These are phyloP conservation scores for Meyerozyma elateridarum DNA, from an alignment of 1,139 yeast species.

Conservation along the genomic window DNA sequence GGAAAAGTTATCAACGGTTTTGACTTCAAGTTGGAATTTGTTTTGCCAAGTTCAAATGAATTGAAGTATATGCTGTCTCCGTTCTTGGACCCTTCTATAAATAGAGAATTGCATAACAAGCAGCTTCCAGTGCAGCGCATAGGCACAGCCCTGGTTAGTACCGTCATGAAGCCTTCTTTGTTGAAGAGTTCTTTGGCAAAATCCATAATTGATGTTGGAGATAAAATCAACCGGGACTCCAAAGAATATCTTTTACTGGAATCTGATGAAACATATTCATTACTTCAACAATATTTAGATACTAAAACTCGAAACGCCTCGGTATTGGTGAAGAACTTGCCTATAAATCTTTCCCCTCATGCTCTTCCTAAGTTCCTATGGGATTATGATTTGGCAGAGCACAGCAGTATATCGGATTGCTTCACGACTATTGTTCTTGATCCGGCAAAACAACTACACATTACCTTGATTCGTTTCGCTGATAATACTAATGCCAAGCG, in stretches of 20 bases:
- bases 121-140: neutral
- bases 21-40: slow-evolving; percentile 41
- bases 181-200: neutral
- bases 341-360: slow-evolving; percentile 33
- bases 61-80: slow-evolving; percentile 27
- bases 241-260: neutral
- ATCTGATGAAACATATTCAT: slow-evolving; percentile 12
- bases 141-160: neutral
- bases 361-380: slow-evolving; percentile 32
- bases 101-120: slow-evolving; percentile 6
- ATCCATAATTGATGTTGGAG: neutral
- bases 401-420: slow-evolving; percentile 12
- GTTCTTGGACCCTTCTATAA: slow-evolving; percentile 13
- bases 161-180: neutral
- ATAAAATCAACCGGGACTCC: neutral
- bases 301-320: slow-evolving; percentile 13
- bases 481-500: slow-evolving; percentile 46
- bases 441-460: slow-evolving; percentile 23
- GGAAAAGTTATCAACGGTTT: slow-evolving; percentile 50
- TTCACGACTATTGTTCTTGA: slow-evolving; percentile 24
- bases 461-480: slow-evolving; percentile 43
- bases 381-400: slow-evolving; percentile 33
- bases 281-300: slow-evolving; percentile 14
- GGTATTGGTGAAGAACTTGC: slow-evolving; percentile 37
- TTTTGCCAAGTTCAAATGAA: slow-evolving; percentile 16